A percentile compares a stretch with the other conserved stretches of the same genome.
phyloP scores from a whole-genome alignment of 2,329 filamentous ascomycete genomes.

The Neocucurbitaria cava region DNA sequence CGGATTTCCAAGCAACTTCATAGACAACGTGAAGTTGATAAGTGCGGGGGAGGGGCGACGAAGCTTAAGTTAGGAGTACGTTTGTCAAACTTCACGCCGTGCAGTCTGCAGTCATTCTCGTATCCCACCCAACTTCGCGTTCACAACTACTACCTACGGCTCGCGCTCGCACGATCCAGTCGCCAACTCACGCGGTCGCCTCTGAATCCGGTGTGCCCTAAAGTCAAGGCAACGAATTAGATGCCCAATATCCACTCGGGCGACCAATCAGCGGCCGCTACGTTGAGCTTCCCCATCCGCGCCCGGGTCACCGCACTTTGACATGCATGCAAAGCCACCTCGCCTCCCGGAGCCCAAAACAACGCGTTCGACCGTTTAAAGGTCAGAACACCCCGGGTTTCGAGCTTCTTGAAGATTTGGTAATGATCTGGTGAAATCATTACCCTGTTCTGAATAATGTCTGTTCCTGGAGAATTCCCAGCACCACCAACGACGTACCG shows the following conservation, averaged over 20 bases:
- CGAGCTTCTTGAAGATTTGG: constrained; percentile 4
- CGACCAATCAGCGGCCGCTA: constrained; percentile 45
- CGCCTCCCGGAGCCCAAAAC: constrained; percentile 37
- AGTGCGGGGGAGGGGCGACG: no score
- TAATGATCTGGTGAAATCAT: constrained; percentile 11
- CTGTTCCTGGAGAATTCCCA: constrained; percentile 11
- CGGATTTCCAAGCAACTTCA: no score
- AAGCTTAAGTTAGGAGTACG: no score
- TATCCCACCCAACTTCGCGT: no score
- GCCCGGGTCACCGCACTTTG: constrained; percentile 43
- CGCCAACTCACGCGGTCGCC: constrained; percentile 35
- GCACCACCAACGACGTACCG: constrained; percentile 36
- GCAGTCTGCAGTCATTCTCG: no score
- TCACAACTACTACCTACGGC: constrained; percentile 12
- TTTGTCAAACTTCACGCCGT: no score
- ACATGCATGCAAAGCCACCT: constrained; percentile 42
- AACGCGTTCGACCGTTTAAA: constrained; percentile 34
- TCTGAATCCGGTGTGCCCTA: constrained; percentile 34
- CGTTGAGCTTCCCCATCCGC: constrained; percentile 42
- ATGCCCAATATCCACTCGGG: constrained; percentile 28
- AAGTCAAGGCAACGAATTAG: constrained; percentile 39
- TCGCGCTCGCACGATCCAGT: constrained; percentile 21
- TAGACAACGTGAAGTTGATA: no score
- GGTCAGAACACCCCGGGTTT: constrained; percentile 35
- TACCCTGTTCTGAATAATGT: constrained; percentile 15